These are phyloP conservation scores for Magnusiomyces suaveolens DNA, from an alignment of 1,139 yeast species.

Conservation along the genomic window DNA sequence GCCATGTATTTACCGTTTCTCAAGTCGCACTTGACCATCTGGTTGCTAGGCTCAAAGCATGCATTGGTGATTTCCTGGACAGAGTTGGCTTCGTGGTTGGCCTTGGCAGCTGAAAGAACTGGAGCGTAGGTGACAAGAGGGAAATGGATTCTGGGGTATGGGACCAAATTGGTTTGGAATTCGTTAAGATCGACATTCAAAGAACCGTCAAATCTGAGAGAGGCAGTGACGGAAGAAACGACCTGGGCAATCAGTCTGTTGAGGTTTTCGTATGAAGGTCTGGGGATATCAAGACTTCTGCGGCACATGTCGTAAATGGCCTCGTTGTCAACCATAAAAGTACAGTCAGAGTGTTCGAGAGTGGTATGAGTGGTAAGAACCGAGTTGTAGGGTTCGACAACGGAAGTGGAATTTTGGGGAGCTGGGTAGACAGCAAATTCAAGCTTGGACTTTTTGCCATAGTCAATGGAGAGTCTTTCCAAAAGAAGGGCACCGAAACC, in stretches of 20 bases:
- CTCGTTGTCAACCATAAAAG: conserved; percentile 97
- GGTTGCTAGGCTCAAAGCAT: conserved; percentile 96
- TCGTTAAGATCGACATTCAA: conserved; percentile 93
- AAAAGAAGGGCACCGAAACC: conserved; percentile 92
- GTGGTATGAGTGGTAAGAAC: conserved; percentile 95
- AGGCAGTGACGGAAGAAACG: conserved; percentile 94
- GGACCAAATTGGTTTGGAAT: conserved; percentile 95
- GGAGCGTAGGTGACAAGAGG: conserved; percentile 98
- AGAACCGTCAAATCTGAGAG: conserved; percentile 93
- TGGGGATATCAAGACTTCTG: conserved; percentile 81
- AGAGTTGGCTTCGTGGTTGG: conserved; percentile 81
- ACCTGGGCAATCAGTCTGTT: conserved; percentile 95
- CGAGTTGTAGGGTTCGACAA: conserved; percentile 95
- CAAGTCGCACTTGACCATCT: conserved; percentile 98
- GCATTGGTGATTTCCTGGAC: conserved; percentile 94
- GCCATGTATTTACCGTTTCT: conserved; percentile 97
- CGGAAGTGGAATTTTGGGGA: conserved; percentile 92
- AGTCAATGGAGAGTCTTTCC: conserved; percentile 86
- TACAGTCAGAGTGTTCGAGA: conserved; percentile 95
- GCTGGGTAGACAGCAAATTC: conserved; percentile 98
- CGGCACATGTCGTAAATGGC: conserved; percentile 98
- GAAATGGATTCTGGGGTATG: conserved; percentile 98
- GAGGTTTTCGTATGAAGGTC: conserved; percentile 80
- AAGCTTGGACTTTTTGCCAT: conserved; percentile 90
- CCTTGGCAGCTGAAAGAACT: conserved; percentile 82